Conservation (phyloP, 2,329 filamentous ascomycete species). For the Trichoderma sp. region DNA sequence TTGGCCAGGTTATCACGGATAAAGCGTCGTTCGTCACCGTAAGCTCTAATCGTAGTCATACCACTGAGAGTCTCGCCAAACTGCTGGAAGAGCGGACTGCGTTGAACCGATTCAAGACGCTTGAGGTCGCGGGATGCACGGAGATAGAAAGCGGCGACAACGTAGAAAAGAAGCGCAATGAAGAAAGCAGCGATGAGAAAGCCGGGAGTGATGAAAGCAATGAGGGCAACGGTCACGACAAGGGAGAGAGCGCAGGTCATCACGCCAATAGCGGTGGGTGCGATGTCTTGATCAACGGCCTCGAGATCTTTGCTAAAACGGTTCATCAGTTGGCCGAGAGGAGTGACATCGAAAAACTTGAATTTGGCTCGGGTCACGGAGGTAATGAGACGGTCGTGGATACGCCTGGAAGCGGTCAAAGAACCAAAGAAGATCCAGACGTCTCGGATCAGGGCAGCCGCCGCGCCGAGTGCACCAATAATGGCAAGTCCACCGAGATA, state of each 20-base stretch:
- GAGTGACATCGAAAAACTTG: constrained; percentile 96
- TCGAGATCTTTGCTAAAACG: constrained; percentile 98
- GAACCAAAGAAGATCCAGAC: constrained; percentile 92
- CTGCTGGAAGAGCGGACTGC: constrained; percentile 95
- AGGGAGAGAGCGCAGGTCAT: constrained; percentile 69
- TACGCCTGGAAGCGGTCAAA: constrained; percentile 79
- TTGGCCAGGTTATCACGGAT: constrained; percentile 85
- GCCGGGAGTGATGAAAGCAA: constrained; percentile 84
- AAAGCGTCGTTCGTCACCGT: constrained; percentile 91
- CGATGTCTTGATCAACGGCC: constrained; percentile 92
- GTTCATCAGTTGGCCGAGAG: constrained; percentile 95
- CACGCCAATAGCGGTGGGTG: constrained; percentile 81
- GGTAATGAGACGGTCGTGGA: constrained; percentile 78
- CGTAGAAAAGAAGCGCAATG: constrained; percentile 80
- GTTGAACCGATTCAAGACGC: constrained; percentile 88
- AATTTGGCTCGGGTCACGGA: constrained; percentile 88
- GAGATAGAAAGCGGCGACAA: constrained; percentile 86
- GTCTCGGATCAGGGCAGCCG: constrained; percentile 82
- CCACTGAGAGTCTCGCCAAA: constrained; percentile 95
- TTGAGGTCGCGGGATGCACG: constrained; percentile 94
- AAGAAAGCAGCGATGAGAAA: constrained; percentile 87
- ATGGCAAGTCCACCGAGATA: constrained; percentile 83
- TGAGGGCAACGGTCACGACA: constrained; percentile 83
- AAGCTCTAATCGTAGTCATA: constrained; percentile 95
- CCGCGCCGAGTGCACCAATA: constrained; percentile 76